Percentiles rank a stretch among this genome's conserved stretches.
phyloP scores from a whole-genome alignment of 1,139 yeast species.

The Kazachstania sp. region DNA sequence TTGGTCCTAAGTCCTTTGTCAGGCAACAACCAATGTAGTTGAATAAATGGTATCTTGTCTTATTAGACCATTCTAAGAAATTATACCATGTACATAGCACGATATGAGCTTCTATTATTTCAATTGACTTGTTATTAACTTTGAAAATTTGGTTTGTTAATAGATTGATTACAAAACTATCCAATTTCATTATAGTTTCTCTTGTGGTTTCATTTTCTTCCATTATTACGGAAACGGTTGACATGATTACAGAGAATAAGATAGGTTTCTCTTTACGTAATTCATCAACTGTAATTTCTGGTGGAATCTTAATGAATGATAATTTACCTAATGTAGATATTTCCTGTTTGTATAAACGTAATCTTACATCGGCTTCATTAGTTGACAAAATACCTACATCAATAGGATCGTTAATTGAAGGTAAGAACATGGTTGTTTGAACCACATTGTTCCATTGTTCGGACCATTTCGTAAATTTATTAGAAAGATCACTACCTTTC shows the following conservation, averaged over 20 bases:
- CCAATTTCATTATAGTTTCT: constrained; percentile 40
- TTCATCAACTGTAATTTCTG: constrained; percentile 37
- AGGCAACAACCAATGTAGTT: constrained; percentile 59
- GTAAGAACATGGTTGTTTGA: constrained; percentile 16
- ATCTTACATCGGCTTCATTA: constrained; percentile 43
- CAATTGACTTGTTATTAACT: constrained; percentile 64
- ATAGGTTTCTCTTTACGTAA: constrained; percentile 49
- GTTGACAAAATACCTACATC: constrained; percentile 38
- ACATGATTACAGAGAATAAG: constrained; percentile 56
- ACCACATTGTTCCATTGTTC: constrained; percentile 22
- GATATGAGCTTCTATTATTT: constrained; percentile 54
- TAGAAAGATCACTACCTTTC: constrained; percentile 17
- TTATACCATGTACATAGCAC: constrained; percentile 71
- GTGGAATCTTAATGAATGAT: constrained; percentile 50
- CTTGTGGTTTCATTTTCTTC: constrained; percentile 29
- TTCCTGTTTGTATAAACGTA: constrained; percentile 36
- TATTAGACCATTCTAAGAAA: constrained; percentile 72
- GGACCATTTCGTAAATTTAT: constrained; percentile 17
- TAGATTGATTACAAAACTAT: constrained; percentile 50
- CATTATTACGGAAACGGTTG: constrained; percentile 45
- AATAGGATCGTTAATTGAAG: constrained; percentile 38
- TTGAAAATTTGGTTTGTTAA: constrained; percentile 57
- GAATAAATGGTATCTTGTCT: constrained; percentile 66
- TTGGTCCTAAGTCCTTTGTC: constrained; percentile 68
- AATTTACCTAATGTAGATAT: constrained; percentile 35